phyloP scores from a whole-genome alignment of 768 basidiomycete genomes.

The Russula sp. region DNA sequence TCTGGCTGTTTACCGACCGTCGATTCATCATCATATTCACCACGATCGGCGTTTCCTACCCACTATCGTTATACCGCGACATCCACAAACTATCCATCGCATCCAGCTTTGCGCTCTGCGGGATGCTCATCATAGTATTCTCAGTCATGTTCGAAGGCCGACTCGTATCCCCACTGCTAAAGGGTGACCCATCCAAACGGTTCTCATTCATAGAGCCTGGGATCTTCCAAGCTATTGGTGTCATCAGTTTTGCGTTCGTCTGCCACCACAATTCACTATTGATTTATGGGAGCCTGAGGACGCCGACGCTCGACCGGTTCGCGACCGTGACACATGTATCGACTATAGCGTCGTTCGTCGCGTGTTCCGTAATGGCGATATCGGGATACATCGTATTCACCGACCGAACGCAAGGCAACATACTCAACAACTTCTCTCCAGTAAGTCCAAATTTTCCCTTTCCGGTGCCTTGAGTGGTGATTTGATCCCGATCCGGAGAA shows the following conservation, averaged over 20 bases:
- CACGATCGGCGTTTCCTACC: constrained; percentile 88
- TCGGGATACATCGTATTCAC: constrained; percentile 89
- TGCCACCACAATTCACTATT: constrained; percentile 97
- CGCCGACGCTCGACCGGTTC: constrained; percentile 93
- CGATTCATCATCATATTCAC: constrained; percentile 86
- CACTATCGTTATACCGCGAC: constrained; percentile 92
- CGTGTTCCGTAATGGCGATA: constrained; percentile 81
- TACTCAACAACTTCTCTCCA: constrained; percentile 88
- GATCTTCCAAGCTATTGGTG: constrained; percentile 93
- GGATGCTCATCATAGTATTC: constrained; percentile 91
- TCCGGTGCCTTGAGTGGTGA: neutral
- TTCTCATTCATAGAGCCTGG: constrained; percentile 77
- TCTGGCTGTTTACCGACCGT: constrained; percentile 77
- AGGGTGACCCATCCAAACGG: constrained; percentile 71
- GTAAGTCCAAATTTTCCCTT: constrained; percentile 42
- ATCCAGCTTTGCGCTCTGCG: constrained; percentile 82
- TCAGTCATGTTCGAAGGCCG: constrained; percentile 84
- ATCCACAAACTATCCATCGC: constrained; percentile 96
- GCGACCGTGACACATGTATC: constrained; percentile 90
- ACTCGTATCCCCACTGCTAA: constrained; percentile 65
- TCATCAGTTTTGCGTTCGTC: constrained; percentile 95
- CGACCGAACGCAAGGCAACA: constrained; percentile 90
- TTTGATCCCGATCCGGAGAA: constrained; percentile 40
- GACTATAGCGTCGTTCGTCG: constrained; percentile 75
- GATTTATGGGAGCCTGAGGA: constrained; percentile 90